These are phyloP conservation scores for Wickerhamomyces canadensis DNA, from an alignment of 805 yeast species.

Conservation along the genomic window DNA sequence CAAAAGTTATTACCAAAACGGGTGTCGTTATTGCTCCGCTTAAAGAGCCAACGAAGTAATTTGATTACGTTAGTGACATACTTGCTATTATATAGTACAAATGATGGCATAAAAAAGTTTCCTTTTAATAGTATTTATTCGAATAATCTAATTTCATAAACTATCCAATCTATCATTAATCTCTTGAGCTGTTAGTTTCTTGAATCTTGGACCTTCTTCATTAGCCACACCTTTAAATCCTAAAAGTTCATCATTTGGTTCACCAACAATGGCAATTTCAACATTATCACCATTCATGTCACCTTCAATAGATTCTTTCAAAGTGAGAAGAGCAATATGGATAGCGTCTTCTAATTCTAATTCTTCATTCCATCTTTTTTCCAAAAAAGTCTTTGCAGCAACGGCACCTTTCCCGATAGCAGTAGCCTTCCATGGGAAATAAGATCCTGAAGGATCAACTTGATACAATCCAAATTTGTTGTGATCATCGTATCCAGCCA, in stretches of 20 bases:
- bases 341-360: slow-evolving; percentile 97
- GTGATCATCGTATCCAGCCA: slow-evolving; percentile 88
- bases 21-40: slow-evolving; percentile 90
- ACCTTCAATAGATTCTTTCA: slow-evolving; percentile 96
- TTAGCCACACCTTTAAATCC: slow-evolving; percentile 80
- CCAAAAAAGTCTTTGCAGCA: slow-evolving; percentile 96
- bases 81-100: no score
- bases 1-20: slow-evolving; percentile 78
- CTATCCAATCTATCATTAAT: slow-evolving; percentile 94
- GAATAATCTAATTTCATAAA: no score
- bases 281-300: slow-evolving; percentile 96
- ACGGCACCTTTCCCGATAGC: slow-evolving; percentile 96
- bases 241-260: slow-evolving; percentile 70
- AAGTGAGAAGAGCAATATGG: slow-evolving; percentile 88
- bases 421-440: slow-evolving; percentile 99
- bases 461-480: slow-evolving; percentile 80
- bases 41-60: slow-evolving; percentile 73
- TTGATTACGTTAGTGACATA: no score
- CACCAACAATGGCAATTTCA: slow-evolving; percentile 84
- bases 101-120: no score
- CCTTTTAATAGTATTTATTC: no score
- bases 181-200: slow-evolving; percentile 81
- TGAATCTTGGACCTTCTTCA: slow-evolving; percentile 85
- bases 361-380: slow-evolving; percentile 97
- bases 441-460: slow-evolving; percentile 97